Evolutionary conservation across 108 stramenopile species (phyloP), one percentile per base, ranked within the genome.

Genomic region (Discostella stelligeroides): DNA sequence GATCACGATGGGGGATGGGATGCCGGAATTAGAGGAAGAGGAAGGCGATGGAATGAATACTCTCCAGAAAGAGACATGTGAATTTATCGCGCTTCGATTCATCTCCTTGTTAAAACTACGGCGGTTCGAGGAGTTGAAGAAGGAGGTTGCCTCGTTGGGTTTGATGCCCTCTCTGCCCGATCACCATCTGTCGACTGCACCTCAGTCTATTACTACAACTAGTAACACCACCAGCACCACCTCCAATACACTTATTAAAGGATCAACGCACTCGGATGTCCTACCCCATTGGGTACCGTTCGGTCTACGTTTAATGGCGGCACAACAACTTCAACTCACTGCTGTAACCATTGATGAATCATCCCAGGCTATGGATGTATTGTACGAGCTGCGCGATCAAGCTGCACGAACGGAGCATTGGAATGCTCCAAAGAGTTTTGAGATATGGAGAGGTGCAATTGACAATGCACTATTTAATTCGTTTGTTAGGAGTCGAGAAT

Each of bases 11-110:
- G n/a, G n/a, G n/a, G n/a, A 13, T 1, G 34, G 21, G 17, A 38
- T 53, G 54, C n/a, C 56, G 8, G 30, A n/a, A 24, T 58, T 23
- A 30, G 27, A n/a, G n/a, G n/a, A 29, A 25, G 68, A 45, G 39
- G 42, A 18, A 4, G 61, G 20, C 14, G 30, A 27, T 1, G 7
- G 68, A 15, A n/a, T n/a, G n/a, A n/a, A 34, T 12, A 63, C 30
- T 60, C 27, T 64, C n/a, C 75, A 63, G 17, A 18, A 60, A 8
- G 88, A 92, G 54, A 79, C 82, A 12, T 78, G 85, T 21, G 86
- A 92, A 75, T 71, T 90, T 12, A 84, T 88, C 76, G 68, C 82
- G 0, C 51, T 92, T 17, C 85, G 86, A 55, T 86, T 84, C 57
- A 70, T 86, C 24, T 83, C 88, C 3, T 85, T 72, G 80, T 41